A percentile compares a stretch with the other conserved stretches of the same genome.
phyloP scores from a whole-genome alignment of 2,329 filamentous ascomycete genomes.

The Scedosporium dehoogii region DNA sequence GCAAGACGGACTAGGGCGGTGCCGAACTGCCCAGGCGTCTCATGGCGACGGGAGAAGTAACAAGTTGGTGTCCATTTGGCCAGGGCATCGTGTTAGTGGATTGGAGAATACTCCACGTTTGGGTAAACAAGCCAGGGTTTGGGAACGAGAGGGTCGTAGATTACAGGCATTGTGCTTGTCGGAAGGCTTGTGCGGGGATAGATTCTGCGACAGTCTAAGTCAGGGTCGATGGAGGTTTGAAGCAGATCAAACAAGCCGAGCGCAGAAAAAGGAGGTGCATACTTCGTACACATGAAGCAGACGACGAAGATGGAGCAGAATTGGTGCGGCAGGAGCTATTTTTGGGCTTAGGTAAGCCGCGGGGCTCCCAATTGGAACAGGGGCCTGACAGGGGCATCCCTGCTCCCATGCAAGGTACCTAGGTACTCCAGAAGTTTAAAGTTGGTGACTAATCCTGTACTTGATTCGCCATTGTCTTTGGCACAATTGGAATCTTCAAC shows the following conservation, averaged over 20 bases:
- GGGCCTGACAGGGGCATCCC: background rate
- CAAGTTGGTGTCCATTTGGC: background rate
- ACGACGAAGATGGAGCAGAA: background rate
- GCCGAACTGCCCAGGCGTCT: constrained; percentile 4
- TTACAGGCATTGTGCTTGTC: background rate
- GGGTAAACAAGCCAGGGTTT: background rate
- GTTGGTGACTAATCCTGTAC: background rate
- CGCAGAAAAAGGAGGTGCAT: background rate
- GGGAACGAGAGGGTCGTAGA: background rate
- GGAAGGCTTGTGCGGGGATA: background rate
- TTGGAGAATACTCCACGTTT: background rate
- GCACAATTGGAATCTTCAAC: background rate
- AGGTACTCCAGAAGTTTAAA: background rate
- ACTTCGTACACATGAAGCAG: background rate
- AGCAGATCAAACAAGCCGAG: background rate
- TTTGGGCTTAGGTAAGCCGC: background rate
- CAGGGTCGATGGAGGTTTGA: background rate
- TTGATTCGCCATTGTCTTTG: background rate
- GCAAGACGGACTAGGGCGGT: background rate
- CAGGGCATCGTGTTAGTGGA: background rate
- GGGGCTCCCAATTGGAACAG: background rate
- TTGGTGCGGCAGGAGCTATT: background rate
- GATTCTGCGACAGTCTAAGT: background rate
- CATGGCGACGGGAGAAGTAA: background rate
- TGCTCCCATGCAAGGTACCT: background rate